Evolutionary conservation across 371 early-diverging fungal species (phyloP).

Genomic region (Saksenaea vasiformis): DNA sequence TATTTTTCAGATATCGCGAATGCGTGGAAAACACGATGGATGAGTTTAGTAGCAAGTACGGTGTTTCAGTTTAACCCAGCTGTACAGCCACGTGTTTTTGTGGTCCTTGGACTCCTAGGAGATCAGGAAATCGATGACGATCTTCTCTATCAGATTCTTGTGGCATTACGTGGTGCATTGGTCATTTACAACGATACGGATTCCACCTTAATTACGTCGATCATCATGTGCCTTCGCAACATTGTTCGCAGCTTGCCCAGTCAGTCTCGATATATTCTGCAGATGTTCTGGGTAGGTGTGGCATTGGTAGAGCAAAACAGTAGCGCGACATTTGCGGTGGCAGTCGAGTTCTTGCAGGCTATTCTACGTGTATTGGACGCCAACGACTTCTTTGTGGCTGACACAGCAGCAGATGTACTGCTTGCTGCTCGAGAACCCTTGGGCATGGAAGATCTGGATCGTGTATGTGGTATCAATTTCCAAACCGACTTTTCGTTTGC

Average conservation of each 20-base stretch:
- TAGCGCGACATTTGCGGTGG: slow-evolving; percentile 73
- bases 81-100: slow-evolving; percentile 92
- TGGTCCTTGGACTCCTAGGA: slow-evolving; percentile 86
- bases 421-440: slow-evolving; percentile 69
- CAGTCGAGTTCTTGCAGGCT: slow-evolving; percentile 69
- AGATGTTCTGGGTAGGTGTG: slow-evolving; percentile 90
- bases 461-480: slow-evolving; percentile 78
- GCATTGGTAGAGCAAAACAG: slow-evolving; percentile 86
- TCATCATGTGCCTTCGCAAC: slow-evolving; percentile 87
- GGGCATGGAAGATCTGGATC: slow-evolving; percentile 72
- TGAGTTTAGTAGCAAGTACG: slow-evolving; percentile 85
- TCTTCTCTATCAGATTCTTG: slow-evolving; percentile 85
- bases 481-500: slow-evolving; percentile 87
- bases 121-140: slow-evolving; percentile 88
- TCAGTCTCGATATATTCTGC: slow-evolving; percentile 76
- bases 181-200: slow-evolving; percentile 83
- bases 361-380: slow-evolving; percentile 76
- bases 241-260: slow-evolving; percentile 82
- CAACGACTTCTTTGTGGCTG: slow-evolving; percentile 70
- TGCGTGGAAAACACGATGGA: slow-evolving; percentile 89
- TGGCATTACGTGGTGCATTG: slow-evolving; percentile 83
- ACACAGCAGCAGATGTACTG: slow-evolving; percentile 66
- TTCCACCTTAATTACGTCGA: slow-evolving; percentile 75
- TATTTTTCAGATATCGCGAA: slow-evolving; percentile 64
- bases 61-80: slow-evolving; percentile 94